Evolutionary conservation across 1,284 basidiomycete species (phyloP).

Genomic region (Omphalotus olearius): DNA sequence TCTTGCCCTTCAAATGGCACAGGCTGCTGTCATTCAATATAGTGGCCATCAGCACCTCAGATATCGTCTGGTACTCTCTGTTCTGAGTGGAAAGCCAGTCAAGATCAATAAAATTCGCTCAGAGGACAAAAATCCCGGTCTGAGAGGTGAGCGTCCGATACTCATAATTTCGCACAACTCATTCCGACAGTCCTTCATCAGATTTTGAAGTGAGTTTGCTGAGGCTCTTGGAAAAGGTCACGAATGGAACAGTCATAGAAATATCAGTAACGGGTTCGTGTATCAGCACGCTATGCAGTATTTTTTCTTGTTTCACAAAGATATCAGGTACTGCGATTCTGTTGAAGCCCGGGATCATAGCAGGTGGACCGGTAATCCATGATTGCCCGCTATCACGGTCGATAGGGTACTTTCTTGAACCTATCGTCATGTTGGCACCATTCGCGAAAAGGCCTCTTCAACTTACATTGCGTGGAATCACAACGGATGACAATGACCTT

Average conservation of each 20-base stretch:
- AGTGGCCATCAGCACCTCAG: slow-evolving; percentile 84
- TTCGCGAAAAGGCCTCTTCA: slow-evolving; percentile 89
- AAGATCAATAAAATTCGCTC: slow-evolving; percentile 88
- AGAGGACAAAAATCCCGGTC: slow-evolving; percentile 91
- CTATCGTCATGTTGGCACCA: slow-evolving; percentile 85
- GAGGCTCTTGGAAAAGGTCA: slow-evolving; percentile 86
- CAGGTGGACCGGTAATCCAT: slow-evolving; percentile 80
- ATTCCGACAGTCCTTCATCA: slow-evolving; percentile 23
- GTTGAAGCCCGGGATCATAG: slow-evolving; percentile 89
- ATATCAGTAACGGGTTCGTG: slow-evolving; percentile 89
- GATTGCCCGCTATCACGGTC: slow-evolving; percentile 86
- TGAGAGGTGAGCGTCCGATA: slow-evolving; percentile 57
- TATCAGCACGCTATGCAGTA: background rate
- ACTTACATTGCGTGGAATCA: slow-evolving; percentile 84
- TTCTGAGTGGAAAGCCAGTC: slow-evolving; percentile 85
- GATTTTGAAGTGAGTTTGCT: slow-evolving; percentile 95
- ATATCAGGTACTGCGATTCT: slow-evolving; percentile 80
- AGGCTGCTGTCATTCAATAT: slow-evolving; percentile 47
- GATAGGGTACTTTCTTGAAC: slow-evolving; percentile 94
- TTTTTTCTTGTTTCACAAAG: slow-evolving; percentile 6
- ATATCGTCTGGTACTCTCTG: slow-evolving; percentile 81
- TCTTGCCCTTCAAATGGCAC: slow-evolving; percentile 32
- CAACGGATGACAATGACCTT: slow-evolving; percentile 85
- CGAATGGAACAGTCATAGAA: slow-evolving; percentile 94
- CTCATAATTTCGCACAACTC: slow-evolving; percentile 3